Evolutionary conservation across 2,329 filamentous ascomycete species (phyloP), one percentile per base, ranked within the genome.

Genomic region (Colletotrichum gigasporum): DNA sequence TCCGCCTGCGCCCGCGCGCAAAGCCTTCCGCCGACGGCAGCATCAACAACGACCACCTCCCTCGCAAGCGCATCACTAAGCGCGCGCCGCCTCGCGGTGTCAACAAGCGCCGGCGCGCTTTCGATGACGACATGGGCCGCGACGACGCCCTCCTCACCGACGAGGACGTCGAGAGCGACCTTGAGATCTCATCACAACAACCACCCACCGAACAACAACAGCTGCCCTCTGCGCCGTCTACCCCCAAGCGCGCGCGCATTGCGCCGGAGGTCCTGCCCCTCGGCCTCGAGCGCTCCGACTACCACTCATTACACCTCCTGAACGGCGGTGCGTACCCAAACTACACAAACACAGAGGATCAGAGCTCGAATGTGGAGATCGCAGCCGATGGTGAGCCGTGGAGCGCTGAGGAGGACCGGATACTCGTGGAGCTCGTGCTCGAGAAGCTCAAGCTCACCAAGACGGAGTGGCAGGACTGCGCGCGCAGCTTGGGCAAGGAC

Each of bases 381-480:
- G 82, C 82, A 53, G 76, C 74, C 2, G 82, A 84, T 63, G 81
- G 79, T 57, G 78, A 80, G 61, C 76, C 77, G 37, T 91, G 89
- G 89, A 88, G 82, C 63, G 79, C 80, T 2, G 88, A 90, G 67
- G 87, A 91, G 66, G 88, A 91, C 73, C 81, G 87, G 61, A 80
- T 89, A 61, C 79, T 91, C 2, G 86, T 91, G n/a, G 87, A 90
- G 75, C 81, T 91, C 16, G 87, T 91, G 37, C 79, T 91, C 5
- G 87, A 89, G 72, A 90, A 90, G 78, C 80, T 91, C 58, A 85
- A 85, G 75, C 80, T 91, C 20, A 84, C 83, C 69, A 89, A 87
- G 75, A 81, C 83, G 52, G 87, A 91, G 62, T 90, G 88, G 88
- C 86, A 89, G 63, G 88, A 91, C 72, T 90, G 88, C 73, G 88